Conservation (phyloP, 331 rosid genomes). For the Quercus lobata region DNA sequence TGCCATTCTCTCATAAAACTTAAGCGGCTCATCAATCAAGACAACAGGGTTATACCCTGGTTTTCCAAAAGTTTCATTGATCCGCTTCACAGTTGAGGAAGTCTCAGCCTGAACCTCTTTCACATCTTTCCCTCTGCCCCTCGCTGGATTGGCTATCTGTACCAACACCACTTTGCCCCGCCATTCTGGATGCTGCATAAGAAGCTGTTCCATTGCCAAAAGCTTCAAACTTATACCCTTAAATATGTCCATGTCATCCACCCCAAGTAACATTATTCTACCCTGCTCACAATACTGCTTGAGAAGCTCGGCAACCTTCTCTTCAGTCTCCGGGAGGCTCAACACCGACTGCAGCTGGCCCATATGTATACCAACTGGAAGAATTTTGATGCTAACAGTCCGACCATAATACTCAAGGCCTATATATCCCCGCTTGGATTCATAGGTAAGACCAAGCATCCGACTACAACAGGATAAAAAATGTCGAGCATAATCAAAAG, state of each 20-base stretch:
- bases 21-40: conserved; percentile 61
- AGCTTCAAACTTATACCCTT: conserved; percentile 79
- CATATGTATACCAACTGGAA: conserved; percentile 78
- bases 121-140: conserved; percentile 71
- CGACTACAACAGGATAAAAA: conserved; percentile 73
- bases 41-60: conserved; percentile 72
- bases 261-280: conserved; percentile 66
- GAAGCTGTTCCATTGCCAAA: conserved; percentile 78
- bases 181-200: conserved; percentile 56
- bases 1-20: conserved; percentile 69
- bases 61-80: conserved; percentile 53
- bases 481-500: conserved; percentile 76
- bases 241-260: conserved; percentile 76
- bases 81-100: conserved; percentile 49
- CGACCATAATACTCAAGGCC: conserved; percentile 77
- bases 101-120: conserved; percentile 68
- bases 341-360: conserved; percentile 68
- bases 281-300: conserved; percentile 43
- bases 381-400: conserved; percentile 71
- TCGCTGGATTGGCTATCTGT: conserved; percentile 76
- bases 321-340: conserved; percentile 50
- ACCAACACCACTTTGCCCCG: conserved; percentile 64
- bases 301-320: conserved; percentile 57
- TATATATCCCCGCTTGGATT: conserved; percentile 71
- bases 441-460: conserved; percentile 70